Evolutionary conservation across 1,284 basidiomycete species (phyloP).

Genomic region (Fistulinella staudtii): DNA sequence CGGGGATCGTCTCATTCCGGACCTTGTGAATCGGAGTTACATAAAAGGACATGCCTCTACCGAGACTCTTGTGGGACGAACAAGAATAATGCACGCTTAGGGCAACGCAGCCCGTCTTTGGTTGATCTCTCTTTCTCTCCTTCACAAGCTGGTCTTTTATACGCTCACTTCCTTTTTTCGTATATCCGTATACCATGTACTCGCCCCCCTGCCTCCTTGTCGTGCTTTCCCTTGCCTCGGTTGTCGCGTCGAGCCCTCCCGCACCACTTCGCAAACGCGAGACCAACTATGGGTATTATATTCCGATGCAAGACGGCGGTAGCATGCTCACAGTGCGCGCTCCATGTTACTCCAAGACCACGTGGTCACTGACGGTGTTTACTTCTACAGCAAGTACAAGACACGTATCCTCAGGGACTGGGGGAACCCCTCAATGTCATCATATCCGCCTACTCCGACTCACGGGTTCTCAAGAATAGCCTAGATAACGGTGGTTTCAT

Average conservation of each 20-base stretch:
- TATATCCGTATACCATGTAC: constrained; percentile 6
- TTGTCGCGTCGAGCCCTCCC: not conserved
- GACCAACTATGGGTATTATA: constrained; percentile 41
- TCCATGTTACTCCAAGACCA: constrained; percentile 1
- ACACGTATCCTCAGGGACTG: constrained; percentile 69
- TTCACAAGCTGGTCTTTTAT: constrained; percentile 4
- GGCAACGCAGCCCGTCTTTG: not conserved
- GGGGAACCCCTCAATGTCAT: constrained; percentile 91
- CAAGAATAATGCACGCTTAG: not conserved
- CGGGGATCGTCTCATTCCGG: too few species aligned
- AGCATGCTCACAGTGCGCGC: constrained; percentile 45
- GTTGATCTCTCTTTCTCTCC: not conserved
- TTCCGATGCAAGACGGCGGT: constrained; percentile 41
- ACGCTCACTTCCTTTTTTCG: not conserved
- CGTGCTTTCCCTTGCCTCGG: constrained; percentile 7
- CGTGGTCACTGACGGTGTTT: too few species aligned
- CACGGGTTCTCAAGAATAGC: constrained; percentile 62
- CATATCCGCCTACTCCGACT: constrained; percentile 78
- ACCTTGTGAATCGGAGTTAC: constrained; percentile 1
- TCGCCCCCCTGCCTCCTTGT: constrained; percentile 2
- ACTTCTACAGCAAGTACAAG: constrained; percentile 45
- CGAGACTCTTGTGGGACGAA: not conserved
- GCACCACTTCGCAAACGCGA: constrained; percentile 16
- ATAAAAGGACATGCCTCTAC: not conserved
- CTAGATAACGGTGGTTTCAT: constrained; percentile 68